These are phyloP conservation scores for Claviceps fusiformis DNA, from an alignment of 2,329 filamentous ascomycete species.

Conservation along the genomic window DNA sequence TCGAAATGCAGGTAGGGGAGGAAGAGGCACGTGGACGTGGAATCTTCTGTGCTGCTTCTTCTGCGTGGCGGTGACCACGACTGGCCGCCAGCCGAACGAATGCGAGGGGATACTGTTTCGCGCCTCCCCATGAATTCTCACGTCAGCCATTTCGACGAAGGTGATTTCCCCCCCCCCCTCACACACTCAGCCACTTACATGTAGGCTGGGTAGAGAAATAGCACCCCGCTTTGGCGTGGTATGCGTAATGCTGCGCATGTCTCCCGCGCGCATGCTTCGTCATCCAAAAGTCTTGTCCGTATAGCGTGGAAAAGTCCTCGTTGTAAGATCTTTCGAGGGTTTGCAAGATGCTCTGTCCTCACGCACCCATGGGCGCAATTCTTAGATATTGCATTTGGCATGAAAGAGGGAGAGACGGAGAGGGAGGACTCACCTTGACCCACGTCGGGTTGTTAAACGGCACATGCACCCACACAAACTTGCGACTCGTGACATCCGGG, in stretches of 20 bases:
- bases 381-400: not conserved
- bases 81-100: conserved; percentile 15
- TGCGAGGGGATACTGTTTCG: conserved; percentile 22
- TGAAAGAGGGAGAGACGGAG: too few species aligned
- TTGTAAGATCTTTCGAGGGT: conserved; percentile 25
- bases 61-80: conserved; percentile 17
- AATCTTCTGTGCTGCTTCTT: conserved; percentile 8
- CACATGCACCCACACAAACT: conserved; percentile 45
- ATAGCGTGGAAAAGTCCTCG: conserved; percentile 25
- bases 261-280: conserved; percentile 33
- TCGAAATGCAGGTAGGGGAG: conserved; percentile 52
- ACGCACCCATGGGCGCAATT: too few species aligned
- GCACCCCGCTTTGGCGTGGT: conserved; percentile 34
- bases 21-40: conserved; percentile 34
- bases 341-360: conserved; percentile 30
- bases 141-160: too few species aligned
- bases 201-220: conserved; percentile 28
- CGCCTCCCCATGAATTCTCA: too few species aligned
- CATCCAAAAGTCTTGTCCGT: conserved; percentile 34
- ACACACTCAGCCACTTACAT: too few species aligned
- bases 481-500: conserved; percentile 24
- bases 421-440: conserved; percentile 32
- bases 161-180: too few species aligned
- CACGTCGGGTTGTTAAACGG: conserved; percentile 44
- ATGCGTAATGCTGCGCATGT: conserved; percentile 35